Evolutionary conservation across 2,329 filamentous ascomycete species (phyloP).

Genomic region (Botryotinia globosa): DNA sequence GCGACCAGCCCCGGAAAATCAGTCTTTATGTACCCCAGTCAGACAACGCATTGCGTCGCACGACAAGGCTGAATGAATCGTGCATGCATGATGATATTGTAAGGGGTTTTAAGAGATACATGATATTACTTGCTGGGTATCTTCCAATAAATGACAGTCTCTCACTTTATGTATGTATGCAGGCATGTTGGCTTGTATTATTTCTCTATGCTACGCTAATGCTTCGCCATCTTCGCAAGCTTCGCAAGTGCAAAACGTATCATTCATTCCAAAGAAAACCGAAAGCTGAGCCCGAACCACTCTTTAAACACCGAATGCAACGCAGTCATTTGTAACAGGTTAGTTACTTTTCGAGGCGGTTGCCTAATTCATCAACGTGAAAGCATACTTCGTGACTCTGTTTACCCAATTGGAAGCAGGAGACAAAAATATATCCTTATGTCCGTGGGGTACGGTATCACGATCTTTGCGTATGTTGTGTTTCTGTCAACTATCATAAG

Average conservation of each 20-base stretch:
- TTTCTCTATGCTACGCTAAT: not conserved
- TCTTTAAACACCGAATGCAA: constrained; percentile 1
- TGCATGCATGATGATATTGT: not conserved
- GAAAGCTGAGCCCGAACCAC: not conserved
- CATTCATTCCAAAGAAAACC: not conserved
- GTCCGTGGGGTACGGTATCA: not conserved
- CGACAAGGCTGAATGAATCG: constrained; percentile 1
- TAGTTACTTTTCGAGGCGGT: not conserved
- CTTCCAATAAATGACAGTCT: not conserved
- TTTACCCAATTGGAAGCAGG: not conserved
- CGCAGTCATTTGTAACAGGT: not conserved
- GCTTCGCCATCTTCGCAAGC: not conserved
- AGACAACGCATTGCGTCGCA: not conserved
- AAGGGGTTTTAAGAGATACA: not conserved
- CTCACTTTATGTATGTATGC: not conserved
- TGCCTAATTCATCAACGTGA: constrained; percentile 4
- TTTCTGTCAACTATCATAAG: constrained; percentile 5
- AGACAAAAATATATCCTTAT: not conserved
- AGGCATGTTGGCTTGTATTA: not conserved
- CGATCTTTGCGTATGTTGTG: not conserved
- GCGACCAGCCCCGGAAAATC: constrained; percentile 4
- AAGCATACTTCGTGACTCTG: constrained; percentile 11
- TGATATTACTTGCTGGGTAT: not conserved
- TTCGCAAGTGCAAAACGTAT: not conserved
- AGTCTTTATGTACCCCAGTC: not conserved